Evolutionary conservation across 2,329 filamentous ascomycete genomes (phyloP).

Genomic region (Parastagonospora avenae): DNA sequence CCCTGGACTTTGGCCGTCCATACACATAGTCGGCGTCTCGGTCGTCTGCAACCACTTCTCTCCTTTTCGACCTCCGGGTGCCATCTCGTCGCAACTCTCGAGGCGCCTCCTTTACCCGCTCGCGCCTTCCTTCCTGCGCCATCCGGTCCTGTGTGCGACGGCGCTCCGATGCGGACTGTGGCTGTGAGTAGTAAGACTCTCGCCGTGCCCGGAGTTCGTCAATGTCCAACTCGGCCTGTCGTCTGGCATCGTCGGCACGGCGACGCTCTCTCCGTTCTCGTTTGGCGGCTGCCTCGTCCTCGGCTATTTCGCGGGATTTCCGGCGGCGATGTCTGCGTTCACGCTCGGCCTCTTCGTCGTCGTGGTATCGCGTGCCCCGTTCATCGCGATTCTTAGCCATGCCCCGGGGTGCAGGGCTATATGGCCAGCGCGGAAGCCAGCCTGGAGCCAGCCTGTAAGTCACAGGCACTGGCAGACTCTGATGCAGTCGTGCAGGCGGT

Average conservation of each 20-base stretch:
- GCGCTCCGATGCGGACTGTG: slow-evolving; percentile 30
- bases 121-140: slow-evolving; percentile 33
- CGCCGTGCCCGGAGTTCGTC: slow-evolving; percentile 47
- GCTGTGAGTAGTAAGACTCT: slow-evolving; percentile 45
- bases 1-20: slow-evolving; percentile 32
- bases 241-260: slow-evolving; percentile 35
- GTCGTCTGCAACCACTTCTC: slow-evolving; percentile 29
- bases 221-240: slow-evolving; percentile 44
- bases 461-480: slow-evolving; percentile 36
- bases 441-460: slow-evolving; percentile 24
- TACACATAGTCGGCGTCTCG: slow-evolving; percentile 41
- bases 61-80: slow-evolving; percentile 32
- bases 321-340: slow-evolving; percentile 37
- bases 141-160: slow-evolving; percentile 39
- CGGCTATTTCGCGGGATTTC: slow-evolving; percentile 29
- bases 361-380: slow-evolving; percentile 38
- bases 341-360: slow-evolving; percentile 35
- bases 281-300: slow-evolving; percentile 31
- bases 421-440: slow-evolving; percentile 33
- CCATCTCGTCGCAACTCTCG: slow-evolving; percentile 37
- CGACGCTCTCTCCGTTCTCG: slow-evolving; percentile 41
- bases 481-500: slow-evolving; percentile 41
- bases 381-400: slow-evolving; percentile 43
- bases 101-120: slow-evolving; percentile 34
- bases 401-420: slow-evolving; percentile 35